These are phyloP conservation scores for Saccharomycopsis capsularis DNA, from an alignment of 805 yeast genomes.

Conservation along the genomic window DNA sequence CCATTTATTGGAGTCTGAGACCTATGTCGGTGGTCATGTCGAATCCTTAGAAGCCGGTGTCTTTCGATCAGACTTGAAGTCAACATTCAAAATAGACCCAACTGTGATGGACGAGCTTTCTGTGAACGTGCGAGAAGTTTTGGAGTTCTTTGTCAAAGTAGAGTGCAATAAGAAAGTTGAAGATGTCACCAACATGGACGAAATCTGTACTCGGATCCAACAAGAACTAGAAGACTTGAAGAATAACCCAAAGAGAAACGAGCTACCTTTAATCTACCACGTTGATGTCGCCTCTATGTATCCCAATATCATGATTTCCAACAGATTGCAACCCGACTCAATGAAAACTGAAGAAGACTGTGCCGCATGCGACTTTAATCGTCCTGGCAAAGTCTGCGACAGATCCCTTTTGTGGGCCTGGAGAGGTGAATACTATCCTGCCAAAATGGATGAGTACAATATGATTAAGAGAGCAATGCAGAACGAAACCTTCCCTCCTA, in stretches of 20 bases:
- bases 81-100: conserved; percentile 72
- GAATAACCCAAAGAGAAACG: conserved; percentile 56
- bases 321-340: conserved; percentile 95
- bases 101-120: conserved; percentile 75
- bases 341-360: conserved; percentile 93
- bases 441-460: conserved; percentile 82
- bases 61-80: conserved; percentile 79
- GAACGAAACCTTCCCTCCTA: conserved; percentile 60
- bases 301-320: conserved; percentile 97
- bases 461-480: conserved; percentile 82
- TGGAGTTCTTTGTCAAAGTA: conserved; percentile 75
- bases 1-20: conserved; percentile 87
- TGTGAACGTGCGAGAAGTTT: conserved; percentile 63
- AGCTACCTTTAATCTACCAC: conserved; percentile 85
- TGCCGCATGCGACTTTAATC: conserved; percentile 93
- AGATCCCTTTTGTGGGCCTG: conserved; percentile 92
- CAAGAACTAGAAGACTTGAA: conserved; percentile 51
- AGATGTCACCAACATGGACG: conserved; percentile 76
- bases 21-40: conserved; percentile 98
- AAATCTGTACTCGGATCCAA: conserved; percentile 55
- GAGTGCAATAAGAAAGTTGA: conserved; percentile 69
- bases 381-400: conserved; percentile 93
- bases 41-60: conserved; percentile 98
- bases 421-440: conserved; percentile 95
- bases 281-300: conserved; percentile 99